Conservation (phyloP, 2,329 filamentous ascomycete species). For the Boeremia exigua region DNA sequence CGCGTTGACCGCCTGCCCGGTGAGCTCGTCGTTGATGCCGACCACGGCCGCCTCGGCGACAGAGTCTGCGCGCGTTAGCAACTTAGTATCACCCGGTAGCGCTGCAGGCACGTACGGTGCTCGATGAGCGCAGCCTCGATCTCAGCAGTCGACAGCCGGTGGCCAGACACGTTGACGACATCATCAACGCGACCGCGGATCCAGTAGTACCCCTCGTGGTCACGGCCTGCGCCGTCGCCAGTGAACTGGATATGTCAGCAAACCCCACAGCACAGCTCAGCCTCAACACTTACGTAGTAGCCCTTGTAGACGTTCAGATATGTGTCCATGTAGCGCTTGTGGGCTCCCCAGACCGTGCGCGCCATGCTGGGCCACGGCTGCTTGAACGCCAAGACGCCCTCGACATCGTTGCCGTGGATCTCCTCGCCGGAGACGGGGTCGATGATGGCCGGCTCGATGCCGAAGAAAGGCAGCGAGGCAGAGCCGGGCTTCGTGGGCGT, state of each 20-base stretch:
- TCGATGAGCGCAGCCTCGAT: slow-evolving; percentile 97
- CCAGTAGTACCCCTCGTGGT: slow-evolving; percentile 99
- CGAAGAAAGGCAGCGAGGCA: slow-evolving; percentile 96
- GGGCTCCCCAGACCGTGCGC: slow-evolving; percentile 94
- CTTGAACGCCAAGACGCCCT: slow-evolving; percentile 96
- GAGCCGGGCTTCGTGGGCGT: slow-evolving; percentile 97
- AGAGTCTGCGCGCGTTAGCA: slow-evolving; percentile 55
- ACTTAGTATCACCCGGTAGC: neutral
- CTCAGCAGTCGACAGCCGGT: slow-evolving; percentile 94
- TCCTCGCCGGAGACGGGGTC: slow-evolving; percentile 95
- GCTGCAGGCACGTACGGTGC: slow-evolving; percentile 62
- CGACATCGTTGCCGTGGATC: slow-evolving; percentile 93
- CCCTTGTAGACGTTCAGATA: slow-evolving; percentile 98
- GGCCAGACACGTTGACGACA: slow-evolving; percentile 96
- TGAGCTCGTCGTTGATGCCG: slow-evolving; percentile 89
- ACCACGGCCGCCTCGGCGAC: slow-evolving; percentile 96
- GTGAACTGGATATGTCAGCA: slow-evolving; percentile 68
- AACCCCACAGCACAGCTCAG: neutral
- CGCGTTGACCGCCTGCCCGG: slow-evolving; percentile 95
- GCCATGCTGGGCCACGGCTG: slow-evolving; percentile 99
- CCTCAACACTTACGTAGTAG: slow-evolving; percentile 77
- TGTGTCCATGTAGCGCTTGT: slow-evolving; percentile 98
- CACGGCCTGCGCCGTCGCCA: slow-evolving; percentile 90
- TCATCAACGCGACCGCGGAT: slow-evolving; percentile 98
- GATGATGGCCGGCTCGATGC: slow-evolving; percentile 96